Conservation (phyloP, 108 stramenopile species). For the Cyclotella distinguenda region DNA sequence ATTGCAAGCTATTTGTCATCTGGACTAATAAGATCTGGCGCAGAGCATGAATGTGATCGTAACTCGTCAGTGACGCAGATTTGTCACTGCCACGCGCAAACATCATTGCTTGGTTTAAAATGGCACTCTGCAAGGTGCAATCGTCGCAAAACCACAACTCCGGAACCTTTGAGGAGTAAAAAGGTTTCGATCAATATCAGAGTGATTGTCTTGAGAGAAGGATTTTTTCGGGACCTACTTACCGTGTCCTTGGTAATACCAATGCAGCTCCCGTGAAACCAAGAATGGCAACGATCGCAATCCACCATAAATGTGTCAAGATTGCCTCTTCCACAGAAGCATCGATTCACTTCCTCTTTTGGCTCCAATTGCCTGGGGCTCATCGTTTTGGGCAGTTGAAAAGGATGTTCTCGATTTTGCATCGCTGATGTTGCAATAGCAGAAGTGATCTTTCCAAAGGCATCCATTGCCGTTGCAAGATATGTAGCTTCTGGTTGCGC, state of each 20-base stretch:
- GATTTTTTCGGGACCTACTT: no score
- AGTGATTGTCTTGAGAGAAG: no score
- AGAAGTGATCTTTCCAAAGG: slow-evolving; percentile 81
- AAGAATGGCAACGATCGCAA: slow-evolving; percentile 83
- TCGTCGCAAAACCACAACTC: slow-evolving; percentile 82
- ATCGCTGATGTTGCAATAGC: slow-evolving; percentile 58
- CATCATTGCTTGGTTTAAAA: slow-evolving; percentile 45
- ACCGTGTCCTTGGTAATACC: slow-evolving; percentile 62
- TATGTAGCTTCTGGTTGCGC: slow-evolving; percentile 64
- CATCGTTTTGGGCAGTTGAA: slow-evolving; percentile 37
- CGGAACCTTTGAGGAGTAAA: no score
- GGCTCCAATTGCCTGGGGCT: slow-evolving; percentile 34
- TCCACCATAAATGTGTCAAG: slow-evolving; percentile 77
- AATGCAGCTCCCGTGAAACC: slow-evolving; percentile 73
- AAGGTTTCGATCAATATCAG: no score
- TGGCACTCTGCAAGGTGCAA: slow-evolving; percentile 65
- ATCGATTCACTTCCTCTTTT: slow-evolving; percentile 52
- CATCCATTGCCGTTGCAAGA: slow-evolving; percentile 82
- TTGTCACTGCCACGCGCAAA: slow-evolving; percentile 29
- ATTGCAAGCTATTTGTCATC: slow-evolving; percentile 36
- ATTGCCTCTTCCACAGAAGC: slow-evolving; percentile 66
- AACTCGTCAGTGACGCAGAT: slow-evolving; percentile 8
- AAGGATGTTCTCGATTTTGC: slow-evolving; percentile 55
- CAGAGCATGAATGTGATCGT: slow-evolving; percentile 54
- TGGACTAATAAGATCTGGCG: slow-evolving; percentile 70